Evolutionary conservation across 306 rosid species (phyloP), one percentile per base, ranked within the genome.

Genomic region (Trifolium fragiferum): DNA sequence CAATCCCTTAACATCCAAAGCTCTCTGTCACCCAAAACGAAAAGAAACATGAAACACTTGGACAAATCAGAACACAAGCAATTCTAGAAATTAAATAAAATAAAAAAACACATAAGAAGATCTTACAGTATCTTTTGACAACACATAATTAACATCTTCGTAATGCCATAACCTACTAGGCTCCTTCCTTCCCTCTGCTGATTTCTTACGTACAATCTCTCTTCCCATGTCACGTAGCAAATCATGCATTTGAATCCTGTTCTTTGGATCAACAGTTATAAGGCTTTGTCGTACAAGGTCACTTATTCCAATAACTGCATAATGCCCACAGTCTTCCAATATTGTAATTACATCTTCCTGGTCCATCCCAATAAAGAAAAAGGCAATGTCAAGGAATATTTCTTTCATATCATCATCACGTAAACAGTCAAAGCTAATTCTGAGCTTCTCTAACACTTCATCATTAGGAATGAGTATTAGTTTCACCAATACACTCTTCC

Each of bases 351-450:
- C 75, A 35, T 73, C 73, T 16, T 23, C 19, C 8, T 3, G 51
- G 5, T 80, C 75, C 65, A 57, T 58, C 0, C 78, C 74, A 15
- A 73, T 59, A 13, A 73, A 73, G 79, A 80, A 80, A 35, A 49
- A 80, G 13, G 71, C 68, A 23, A 80, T 80, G 10, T 30, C 6
- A 30, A 30, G 33, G 33, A 30, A 30, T 4, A 30, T 30, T 4
- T 30, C 33, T 4, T 30, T 30, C 33, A 30, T 30, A 30, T 30
- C 6, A 30, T 30, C 33, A 30, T 30, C 33, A 30, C 33, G 0
- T 30, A 30, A 30, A 30, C 6, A 6, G 4, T 80, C 76, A 67
- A 21, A 80, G 13, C 79, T 80, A 59, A 80, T 47, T 80, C 11
- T 66, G 13, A 80, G 16, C 74, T 57, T 73, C 20, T 5, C 6